Evolutionary conservation across 176 grass and related monocot genomes (phyloP), one percentile per base, ranked within the genome.

Genomic region (Rhynchospora pubera): DNA sequence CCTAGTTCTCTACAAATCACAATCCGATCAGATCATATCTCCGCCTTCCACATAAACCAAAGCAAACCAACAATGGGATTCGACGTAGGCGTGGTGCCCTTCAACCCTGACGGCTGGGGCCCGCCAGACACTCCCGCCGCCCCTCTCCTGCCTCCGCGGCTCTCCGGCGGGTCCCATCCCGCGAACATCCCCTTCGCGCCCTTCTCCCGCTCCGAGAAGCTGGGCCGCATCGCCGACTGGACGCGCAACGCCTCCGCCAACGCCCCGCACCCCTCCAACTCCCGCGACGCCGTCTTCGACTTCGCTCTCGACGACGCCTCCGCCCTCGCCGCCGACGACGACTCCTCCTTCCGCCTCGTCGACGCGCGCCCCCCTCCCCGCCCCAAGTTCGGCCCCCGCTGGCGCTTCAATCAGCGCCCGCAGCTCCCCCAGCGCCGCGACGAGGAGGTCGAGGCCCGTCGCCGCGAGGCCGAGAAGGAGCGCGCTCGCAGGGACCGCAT

Each of bases 151-250:
- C 74, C 87, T 21, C 83, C 70, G 14, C 88, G 88, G 6, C 87
- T 91, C 0, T 86, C 85, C 62, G 88, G 90, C 5, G 84, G 82
- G 28, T 56, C 69, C 16, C 80, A 85, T 5, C 81, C 86, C 32
- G 43, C 82, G 4, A 86, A 85, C 82, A 90, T 92, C 79, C 93
- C 90, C 24, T 96, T 96, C 74, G 93, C 90, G 44, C 88, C 93
- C 66, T 96, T 96, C 90, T 96, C 93, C 67, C 93, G 88, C 58
- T 90, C 90, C 30, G 93, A 96, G n/a, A 90, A 82, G 84, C 84
- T 96, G 57, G 93, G 93, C 23, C 93, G 93, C 78, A 92, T 96
- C 72, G 93, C 93, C 73, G 90, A 96, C 79, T 92, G 93, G 90
- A 92, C 90, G 7, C 93, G 90, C 86, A 90, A 90, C 46, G 65